Evolutionary conservation across 208 protist species (phyloP).

Genomic region (Endotrypanum monterogeii): DNA sequence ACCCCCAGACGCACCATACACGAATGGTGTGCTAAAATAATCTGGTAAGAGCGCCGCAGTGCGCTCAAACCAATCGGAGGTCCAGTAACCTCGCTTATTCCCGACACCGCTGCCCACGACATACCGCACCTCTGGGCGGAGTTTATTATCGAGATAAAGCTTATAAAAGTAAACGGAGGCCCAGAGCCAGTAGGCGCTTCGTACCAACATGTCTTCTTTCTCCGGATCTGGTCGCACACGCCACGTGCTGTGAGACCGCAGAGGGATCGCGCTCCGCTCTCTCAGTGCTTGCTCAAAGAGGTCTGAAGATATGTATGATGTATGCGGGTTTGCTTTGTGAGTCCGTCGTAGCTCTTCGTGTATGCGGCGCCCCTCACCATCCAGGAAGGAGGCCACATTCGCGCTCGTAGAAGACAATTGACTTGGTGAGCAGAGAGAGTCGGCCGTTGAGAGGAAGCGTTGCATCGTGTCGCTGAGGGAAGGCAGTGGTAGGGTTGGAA

Average conservation of each 20-base stretch:
- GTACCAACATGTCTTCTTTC: constrained; percentile 64
- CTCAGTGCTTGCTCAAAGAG: constrained; percentile 68
- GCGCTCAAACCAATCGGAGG: constrained; percentile 82
- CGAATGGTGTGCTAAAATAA: constrained; percentile 57
- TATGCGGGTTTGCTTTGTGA: constrained; percentile 84
- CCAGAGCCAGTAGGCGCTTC: constrained; percentile 76
- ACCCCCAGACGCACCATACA: constrained; percentile 46
- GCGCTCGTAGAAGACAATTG: constrained; percentile 41
- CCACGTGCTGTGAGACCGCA: constrained; percentile 62
- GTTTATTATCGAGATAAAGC: constrained; percentile 68
- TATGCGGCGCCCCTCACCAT: constrained; percentile 44
- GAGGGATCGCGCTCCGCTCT: constrained; percentile 61
- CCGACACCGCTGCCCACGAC: background rate
- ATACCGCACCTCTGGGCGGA: constrained; percentile 69
- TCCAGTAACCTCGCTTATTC: constrained; percentile 42
- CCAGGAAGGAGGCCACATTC: constrained; percentile 55
- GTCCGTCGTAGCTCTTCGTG: constrained; percentile 77
- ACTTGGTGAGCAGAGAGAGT: constrained; percentile 52
- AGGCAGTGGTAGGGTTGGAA: constrained; percentile 80
- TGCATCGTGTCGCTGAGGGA: constrained; percentile 51
- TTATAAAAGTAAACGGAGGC: constrained; percentile 75
- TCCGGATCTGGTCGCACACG: constrained; percentile 56
- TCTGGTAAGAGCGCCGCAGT: constrained; percentile 67
- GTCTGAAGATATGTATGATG: constrained; percentile 84
- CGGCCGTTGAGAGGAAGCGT: constrained; percentile 53